A percentile compares a stretch with the other conserved stretches of the same genome.
phyloP scores from a whole-genome alignment of 768 basidiomycete genomes.

The Lanmaoa rubissima region DNA sequence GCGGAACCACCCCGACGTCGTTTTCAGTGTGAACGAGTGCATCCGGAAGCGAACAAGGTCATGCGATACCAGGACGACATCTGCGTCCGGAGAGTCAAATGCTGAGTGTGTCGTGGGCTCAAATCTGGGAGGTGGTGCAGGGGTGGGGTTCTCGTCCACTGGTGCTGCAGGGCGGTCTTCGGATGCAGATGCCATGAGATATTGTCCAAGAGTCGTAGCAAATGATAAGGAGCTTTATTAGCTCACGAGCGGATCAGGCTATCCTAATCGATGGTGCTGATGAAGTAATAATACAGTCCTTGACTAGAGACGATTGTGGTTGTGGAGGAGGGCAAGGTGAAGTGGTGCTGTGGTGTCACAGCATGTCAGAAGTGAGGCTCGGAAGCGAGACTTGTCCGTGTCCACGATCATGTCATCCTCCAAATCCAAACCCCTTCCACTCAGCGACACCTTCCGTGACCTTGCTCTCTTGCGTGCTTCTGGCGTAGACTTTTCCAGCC shows the following conservation, averaged over 20 bases:
- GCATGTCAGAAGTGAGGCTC: not conserved
- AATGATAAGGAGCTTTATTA: not conserved
- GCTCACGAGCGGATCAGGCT: not conserved
- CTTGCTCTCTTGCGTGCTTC: slow-evolving; percentile 69
- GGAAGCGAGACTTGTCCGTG: not conserved
- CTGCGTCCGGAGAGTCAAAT: slow-evolving; percentile 53
- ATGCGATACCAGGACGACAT: slow-evolving; percentile 50
- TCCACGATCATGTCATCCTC: slow-evolving; percentile 20
- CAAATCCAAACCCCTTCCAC: slow-evolving; percentile 47
- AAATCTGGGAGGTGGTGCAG: not conserved
- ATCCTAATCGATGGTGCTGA: not conserved
- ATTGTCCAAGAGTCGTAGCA: not conserved
- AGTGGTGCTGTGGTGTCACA: not conserved
- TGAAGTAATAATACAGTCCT: not conserved
- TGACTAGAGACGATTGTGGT: not conserved
- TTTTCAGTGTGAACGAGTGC: slow-evolving; percentile 57
- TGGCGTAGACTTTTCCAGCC: slow-evolving; percentile 39
- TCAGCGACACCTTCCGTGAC: slow-evolving; percentile 62
- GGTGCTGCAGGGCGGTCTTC: slow-evolving; percentile 6
- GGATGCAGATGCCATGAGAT: slow-evolving; percentile 14
- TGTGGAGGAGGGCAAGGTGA: not conserved
- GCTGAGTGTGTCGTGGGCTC: slow-evolving; percentile 41
- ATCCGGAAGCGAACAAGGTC: slow-evolving; percentile 54
- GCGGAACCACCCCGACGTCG: slow-evolving; percentile 58
- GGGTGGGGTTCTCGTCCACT: not conserved